Percentiles rank a stretch among this genome's conserved stretches.
Evolutionary conservation across 345 rosid genomes (phyloP).

Genomic region (Dipteronia sinensis): DNA sequence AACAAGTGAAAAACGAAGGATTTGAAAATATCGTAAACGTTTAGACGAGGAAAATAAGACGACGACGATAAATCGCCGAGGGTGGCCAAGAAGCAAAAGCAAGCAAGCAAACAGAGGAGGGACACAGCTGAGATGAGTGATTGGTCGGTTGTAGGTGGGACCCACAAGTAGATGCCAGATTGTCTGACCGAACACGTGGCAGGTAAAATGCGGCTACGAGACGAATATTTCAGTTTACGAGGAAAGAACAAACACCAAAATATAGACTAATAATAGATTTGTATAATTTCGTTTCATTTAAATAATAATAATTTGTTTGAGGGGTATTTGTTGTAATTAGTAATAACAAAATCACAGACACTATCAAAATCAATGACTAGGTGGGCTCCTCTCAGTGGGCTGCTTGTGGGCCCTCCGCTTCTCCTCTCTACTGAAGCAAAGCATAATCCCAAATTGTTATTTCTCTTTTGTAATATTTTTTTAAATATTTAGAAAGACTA

Average conservation of each 20-base stretch:
- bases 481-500: neutral
- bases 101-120: neutral
- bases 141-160: slow-evolving; percentile 37
- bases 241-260: slow-evolving; percentile 32
- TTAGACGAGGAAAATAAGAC: neutral
- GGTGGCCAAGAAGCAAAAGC: neutral
- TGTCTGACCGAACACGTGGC: slow-evolving; percentile 42
- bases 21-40: neutral
- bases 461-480: neutral
- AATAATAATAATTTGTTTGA: neutral
- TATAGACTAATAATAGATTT: neutral
- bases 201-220: slow-evolving; percentile 33
- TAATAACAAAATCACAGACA: neutral
- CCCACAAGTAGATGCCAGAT: slow-evolving; percentile 18
- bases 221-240: slow-evolving; percentile 60
- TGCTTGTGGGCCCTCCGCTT: slow-evolving; percentile 10
- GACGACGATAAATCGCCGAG: neutral
- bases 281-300: neutral
- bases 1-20: too few species aligned
- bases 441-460: slow-evolving; percentile 17
- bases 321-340: neutral
- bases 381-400: slow-evolving; percentile 6
- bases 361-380: slow-evolving; percentile 1
- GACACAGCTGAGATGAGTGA: slow-evolving; percentile 18
- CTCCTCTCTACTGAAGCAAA: slow-evolving; percentile 37